A percentile compares a stretch with the other conserved stretches of the same genome.
Conservation (phyloP, 1,284 basidiomycete genomes). For the Sporisorium iseilematis-ciliati region DNA sequence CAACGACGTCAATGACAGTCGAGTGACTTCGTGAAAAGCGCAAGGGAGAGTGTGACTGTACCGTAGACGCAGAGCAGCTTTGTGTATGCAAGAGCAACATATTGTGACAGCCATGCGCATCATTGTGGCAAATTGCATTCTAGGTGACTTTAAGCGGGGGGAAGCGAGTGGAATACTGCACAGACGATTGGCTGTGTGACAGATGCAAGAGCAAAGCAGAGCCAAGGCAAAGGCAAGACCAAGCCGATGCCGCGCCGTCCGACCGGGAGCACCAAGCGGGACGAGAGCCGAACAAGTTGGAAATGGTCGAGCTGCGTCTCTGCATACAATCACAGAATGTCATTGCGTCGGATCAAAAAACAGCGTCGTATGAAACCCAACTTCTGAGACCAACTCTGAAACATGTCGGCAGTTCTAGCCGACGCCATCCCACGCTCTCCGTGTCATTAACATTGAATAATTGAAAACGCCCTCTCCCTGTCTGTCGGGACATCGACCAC, state of each 20-base stretch:
- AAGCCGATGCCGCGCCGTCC: conserved; percentile 6
- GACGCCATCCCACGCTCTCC: not conserved
- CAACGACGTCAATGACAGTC: not conserved
- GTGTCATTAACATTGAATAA: not conserved
- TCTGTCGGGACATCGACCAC: not conserved
- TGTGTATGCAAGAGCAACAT: not conserved
- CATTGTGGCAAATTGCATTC: not conserved
- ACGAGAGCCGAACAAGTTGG: conserved; percentile 3
- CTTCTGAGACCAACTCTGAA: conserved; percentile 7
- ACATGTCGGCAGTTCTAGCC: not conserved
- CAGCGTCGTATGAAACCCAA: not conserved
- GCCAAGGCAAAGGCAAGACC: not conserved
- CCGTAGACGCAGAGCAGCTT: too few species aligned
- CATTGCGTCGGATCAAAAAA: conserved; percentile 4
- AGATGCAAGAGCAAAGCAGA: conserved; percentile 1
- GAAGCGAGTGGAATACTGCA: not conserved
- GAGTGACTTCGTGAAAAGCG: not conserved
- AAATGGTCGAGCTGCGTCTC: not conserved
- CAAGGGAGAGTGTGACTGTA: not conserved
- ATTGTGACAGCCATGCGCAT: not conserved
- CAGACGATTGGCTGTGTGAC: not conserved
- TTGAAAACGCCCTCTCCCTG: not conserved
- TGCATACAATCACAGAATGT: too few species aligned
- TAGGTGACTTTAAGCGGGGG: not conserved
- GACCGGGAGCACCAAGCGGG: conserved; percentile 1